These are phyloP conservation scores for Leptomonas pyrrhocoris DNA, from an alignment of 208 protist genomes.

Conservation along the genomic window DNA sequence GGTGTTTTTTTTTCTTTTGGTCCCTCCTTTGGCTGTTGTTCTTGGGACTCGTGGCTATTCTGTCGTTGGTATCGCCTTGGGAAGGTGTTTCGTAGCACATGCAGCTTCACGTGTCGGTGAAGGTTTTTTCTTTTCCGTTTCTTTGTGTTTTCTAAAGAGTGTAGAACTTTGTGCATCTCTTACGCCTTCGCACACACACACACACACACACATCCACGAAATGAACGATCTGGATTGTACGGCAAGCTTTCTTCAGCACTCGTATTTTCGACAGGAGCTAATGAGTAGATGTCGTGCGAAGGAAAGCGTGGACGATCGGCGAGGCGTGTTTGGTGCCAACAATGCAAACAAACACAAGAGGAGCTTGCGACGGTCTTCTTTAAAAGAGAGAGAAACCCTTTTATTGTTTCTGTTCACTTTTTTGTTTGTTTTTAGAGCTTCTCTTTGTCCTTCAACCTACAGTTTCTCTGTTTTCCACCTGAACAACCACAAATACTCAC, in stretches of 20 bases:
- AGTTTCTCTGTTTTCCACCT: neutral
- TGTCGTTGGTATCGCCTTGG: no score
- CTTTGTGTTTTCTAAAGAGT: no score
- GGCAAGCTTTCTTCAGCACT: neutral
- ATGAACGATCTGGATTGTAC: neutral
- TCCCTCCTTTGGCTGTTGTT: conserved; percentile 1
- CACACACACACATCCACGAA: neutral
- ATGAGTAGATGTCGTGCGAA: neutral
- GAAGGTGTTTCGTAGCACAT: no score
- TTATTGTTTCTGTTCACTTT: neutral
- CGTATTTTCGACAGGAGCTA: neutral
- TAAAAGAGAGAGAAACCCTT: neutral
- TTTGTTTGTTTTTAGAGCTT: conserved; percentile 14
- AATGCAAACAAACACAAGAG: neutral
- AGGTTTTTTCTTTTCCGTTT: conserved; percentile 6
- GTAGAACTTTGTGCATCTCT: no score
- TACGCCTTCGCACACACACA: neutral
- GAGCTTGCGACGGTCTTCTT: neutral
- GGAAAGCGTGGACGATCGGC: neutral
- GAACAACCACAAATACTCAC: neutral
- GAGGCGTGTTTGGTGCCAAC: neutral
- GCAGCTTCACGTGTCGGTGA: no score
- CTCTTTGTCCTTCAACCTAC: neutral
- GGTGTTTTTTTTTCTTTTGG: conserved; percentile 14
- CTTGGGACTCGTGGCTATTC: neutral